Conservation (phyloP, 2,329 filamentous ascomycete species). For the Daldinia eschscholtzii region DNA sequence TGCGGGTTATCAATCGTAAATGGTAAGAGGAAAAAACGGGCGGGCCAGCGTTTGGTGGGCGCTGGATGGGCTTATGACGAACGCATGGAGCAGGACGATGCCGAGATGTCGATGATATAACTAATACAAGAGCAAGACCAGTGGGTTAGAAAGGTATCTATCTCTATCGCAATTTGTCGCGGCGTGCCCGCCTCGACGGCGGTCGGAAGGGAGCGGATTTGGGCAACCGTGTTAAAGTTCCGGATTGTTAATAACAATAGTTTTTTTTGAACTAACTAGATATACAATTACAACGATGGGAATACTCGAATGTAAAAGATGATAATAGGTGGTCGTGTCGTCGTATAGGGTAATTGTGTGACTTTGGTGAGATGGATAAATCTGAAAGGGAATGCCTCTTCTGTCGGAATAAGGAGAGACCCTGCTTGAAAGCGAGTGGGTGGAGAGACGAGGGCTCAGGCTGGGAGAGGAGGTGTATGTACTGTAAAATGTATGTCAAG, state of each 20-base stretch:
- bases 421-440: slow-evolving; percentile 44
- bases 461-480: slow-evolving; percentile 42
- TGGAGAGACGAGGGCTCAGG: slow-evolving; percentile 43
- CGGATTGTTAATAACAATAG: slow-evolving; percentile 20
- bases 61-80: slow-evolving; percentile 44
- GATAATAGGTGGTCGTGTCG: slow-evolving; percentile 21
- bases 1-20: slow-evolving; percentile 24
- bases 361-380: slow-evolving; percentile 30
- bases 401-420: slow-evolving; percentile 43
- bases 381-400: slow-evolving; percentile 28
- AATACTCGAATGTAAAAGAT: slow-evolving; percentile 25
- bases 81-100: slow-evolving; percentile 46
- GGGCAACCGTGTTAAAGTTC: slow-evolving; percentile 27
- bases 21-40: slow-evolving; percentile 21
- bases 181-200: slow-evolving; percentile 44
- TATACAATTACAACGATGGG: slow-evolving; percentile 26
- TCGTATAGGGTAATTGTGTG: slow-evolving; percentile 21
- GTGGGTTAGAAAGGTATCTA: slow-evolving; percentile 9
- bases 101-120: slow-evolving; percentile 27
- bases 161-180: slow-evolving; percentile 42
- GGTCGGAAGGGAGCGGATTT: slow-evolving; percentile 41
- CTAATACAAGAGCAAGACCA: slow-evolving; percentile 22
- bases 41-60: slow-evolving; percentile 45
- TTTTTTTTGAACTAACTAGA: background rate
- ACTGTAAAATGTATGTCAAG: slow-evolving; percentile 32